Conservation (phyloP, 2,329 filamentous ascomycete species). For the Cercospora janseana region DNA sequence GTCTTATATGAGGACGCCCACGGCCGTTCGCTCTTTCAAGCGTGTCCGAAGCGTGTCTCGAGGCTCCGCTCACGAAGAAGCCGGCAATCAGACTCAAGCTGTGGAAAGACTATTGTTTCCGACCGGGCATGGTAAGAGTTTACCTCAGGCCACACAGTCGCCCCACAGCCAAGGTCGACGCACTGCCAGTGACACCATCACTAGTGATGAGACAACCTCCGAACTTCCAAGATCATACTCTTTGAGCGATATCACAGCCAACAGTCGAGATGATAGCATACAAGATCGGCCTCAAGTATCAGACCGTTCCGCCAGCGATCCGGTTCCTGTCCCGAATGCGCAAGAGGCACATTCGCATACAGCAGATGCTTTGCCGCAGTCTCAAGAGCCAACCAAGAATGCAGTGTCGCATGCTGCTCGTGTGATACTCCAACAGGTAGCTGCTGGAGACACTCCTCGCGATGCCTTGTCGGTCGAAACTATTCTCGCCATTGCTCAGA, state of each 20-base stretch:
- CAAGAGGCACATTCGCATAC: background rate
- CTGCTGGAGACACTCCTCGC: no score
- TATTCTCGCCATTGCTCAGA: background rate
- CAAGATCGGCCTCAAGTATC: conserved; percentile 18
- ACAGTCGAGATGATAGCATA: conserved; percentile 13
- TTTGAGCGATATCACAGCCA: conserved; percentile 32
- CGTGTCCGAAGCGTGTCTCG: background rate
- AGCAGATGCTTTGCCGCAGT: background rate
- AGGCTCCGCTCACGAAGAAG: background rate
- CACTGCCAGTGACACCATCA: conserved; percentile 6
- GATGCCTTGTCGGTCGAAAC: no score
- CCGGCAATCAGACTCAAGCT: background rate
- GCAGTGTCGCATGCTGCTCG: no score
- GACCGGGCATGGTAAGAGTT: background rate
- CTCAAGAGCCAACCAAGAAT: background rate
- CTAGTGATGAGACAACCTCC: conserved; percentile 28
- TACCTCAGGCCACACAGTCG: background rate
- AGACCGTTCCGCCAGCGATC: conserved; percentile 29
- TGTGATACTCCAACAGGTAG: no score
- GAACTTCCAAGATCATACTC: conserved; percentile 40
- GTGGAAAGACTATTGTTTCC: background rate
- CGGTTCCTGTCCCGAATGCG: conserved; percentile 17
- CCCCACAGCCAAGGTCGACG: background rate
- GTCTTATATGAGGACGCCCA: conserved; percentile 29
- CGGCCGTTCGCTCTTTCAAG: conserved; percentile 16